Conservation (phyloP, 768 basidiomycete genomes). For the Tylopilus sp. region DNA sequence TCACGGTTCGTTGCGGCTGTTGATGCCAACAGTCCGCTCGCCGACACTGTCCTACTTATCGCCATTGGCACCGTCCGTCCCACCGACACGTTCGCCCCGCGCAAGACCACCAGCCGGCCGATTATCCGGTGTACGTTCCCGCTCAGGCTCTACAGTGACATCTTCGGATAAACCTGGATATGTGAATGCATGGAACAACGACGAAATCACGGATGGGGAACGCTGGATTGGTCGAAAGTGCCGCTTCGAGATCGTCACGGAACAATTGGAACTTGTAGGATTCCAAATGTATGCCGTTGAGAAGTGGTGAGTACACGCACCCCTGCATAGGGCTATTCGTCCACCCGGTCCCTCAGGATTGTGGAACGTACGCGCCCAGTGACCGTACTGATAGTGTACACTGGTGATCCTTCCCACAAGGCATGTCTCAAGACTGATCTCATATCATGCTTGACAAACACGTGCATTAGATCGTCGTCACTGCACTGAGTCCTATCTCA, state of each 20-base stretch:
- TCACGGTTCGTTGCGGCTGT: slow-evolving; percentile 15
- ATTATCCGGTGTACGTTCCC: slow-evolving; percentile 31
- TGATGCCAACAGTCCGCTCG: slow-evolving; percentile 34
- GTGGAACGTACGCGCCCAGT: slow-evolving; percentile 60
- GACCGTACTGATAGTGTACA: slow-evolving; percentile 68
- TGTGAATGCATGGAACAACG: slow-evolving; percentile 1
- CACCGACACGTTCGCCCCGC: slow-evolving; percentile 23
- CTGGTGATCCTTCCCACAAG: slow-evolving; percentile 69
- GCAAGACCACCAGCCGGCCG: slow-evolving; percentile 22
- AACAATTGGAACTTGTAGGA: slow-evolving; percentile 45
- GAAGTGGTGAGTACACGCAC: slow-evolving; percentile 57
- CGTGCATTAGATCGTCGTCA: slow-evolving; percentile 51
- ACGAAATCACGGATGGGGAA: slow-evolving; percentile 23
- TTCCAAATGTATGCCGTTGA: slow-evolving; percentile 87
- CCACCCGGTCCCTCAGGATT: slow-evolving; percentile 43
- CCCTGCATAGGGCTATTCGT: background rate
- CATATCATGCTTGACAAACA: slow-evolving; percentile 12
- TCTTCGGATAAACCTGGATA: slow-evolving; percentile 16
- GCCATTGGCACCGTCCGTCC: slow-evolving; percentile 10
- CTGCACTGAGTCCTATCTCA: slow-evolving; percentile 47
- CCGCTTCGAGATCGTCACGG: slow-evolving; percentile 48
- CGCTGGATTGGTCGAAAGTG: slow-evolving; percentile 45
- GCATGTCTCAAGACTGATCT: slow-evolving; percentile 29
- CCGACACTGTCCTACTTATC: slow-evolving; percentile 7
- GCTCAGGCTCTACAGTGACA: slow-evolving; percentile 30